Evolutionary conservation across 2,329 filamentous ascomycete genomes (phyloP), one percentile per base, ranked within the genome.

Genomic region (Hypocrella siamensis): DNA sequence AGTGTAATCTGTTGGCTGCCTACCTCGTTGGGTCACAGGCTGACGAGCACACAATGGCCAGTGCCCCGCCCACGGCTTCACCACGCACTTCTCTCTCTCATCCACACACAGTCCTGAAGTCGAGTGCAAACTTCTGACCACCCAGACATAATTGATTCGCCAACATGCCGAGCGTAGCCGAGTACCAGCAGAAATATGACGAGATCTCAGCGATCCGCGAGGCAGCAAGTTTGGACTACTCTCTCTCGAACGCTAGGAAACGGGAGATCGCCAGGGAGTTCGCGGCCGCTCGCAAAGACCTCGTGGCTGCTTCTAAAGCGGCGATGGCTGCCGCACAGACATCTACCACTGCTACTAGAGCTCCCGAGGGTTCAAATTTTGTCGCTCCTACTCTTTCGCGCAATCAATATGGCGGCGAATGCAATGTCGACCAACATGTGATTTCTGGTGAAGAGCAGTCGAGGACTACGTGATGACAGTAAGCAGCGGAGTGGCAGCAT

Each of bases 141-240:
- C 21, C n/a, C n/a, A n/a, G 14, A 15, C 8, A 27, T 15, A 8
- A 27, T 27, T n/a, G 10, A 27, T 27, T 15, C 14, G 25, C 25
- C 25, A 27, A 7, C 25, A 27, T 27, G 25, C 25, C 14, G 25
- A 27, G 8, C 25, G 25, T 27, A 27, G 14, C 25, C 25, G 25
- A 27, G 14, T 27, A 27, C 25, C 25, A 27, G 25, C 25, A 27
- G 25, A 27, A 27, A 27, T 27, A 27, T 27, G 25, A 27, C 25
- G 25, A 27, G 25, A 27, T 27, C 25, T 27, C 25, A 27, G 25
- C 25, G 25, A 27, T 27, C 14, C 25, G 25, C 25, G 8, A 27
- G 6, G 25, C 25, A 27, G 25, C 25, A 27, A 27, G 14, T 8
- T 27, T n/a, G 25, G 25, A 27, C 14, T 27, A 27, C 25, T 12